Evolutionary conservation across 768 basidiomycete genomes (phyloP), one percentile per base, ranked within the genome.

Genomic region (Russula olivacea): DNA sequence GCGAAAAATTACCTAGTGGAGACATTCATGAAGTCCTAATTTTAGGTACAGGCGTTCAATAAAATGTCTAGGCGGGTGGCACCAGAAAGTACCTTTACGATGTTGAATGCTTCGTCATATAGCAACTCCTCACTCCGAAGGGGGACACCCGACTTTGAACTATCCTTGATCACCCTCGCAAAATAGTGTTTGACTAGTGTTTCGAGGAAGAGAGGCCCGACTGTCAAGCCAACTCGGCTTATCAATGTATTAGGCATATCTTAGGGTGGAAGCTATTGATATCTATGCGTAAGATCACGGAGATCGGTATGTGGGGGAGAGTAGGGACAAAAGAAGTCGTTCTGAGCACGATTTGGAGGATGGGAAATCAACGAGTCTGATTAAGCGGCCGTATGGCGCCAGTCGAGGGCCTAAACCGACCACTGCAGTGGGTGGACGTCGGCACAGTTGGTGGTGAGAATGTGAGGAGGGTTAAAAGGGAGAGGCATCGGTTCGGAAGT

Each of bases 121-220:
- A 94, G 74, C 30, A 94, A 74, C 71, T 93, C 89, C 56, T 91
- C 86, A 69, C 85, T 80, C 68, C 82, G 78, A 60, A 90, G 75
- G 41, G 68, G 54, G 25, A 68, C 57, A 30, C 23, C 56, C 5
- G 28, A 25, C 36, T 57, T 41, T 19, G 55, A 58, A 25, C 25
- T 19, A 55, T 64, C 62, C 10, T 23, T 49, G 45, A 60, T 66
- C 53, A 83, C 72, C 15, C 84, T 81, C 49, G 88, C 86, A 53
- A 94, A 82, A 72, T 92, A 95, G 71, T 94, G 92, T 72, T 88
- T 89, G 70, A 93, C 79, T n/a, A 93, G 79, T 0, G 88, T 91
- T 68, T 86, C 88, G 23, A 91, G 71, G 38, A 90, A 78, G 58
- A 90, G 72, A 4, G 89, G 89, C 0, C 86, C 89, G n/a, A 88